Conservation (phyloP, 805 yeast genomes). For the Candida maesae region DNA sequence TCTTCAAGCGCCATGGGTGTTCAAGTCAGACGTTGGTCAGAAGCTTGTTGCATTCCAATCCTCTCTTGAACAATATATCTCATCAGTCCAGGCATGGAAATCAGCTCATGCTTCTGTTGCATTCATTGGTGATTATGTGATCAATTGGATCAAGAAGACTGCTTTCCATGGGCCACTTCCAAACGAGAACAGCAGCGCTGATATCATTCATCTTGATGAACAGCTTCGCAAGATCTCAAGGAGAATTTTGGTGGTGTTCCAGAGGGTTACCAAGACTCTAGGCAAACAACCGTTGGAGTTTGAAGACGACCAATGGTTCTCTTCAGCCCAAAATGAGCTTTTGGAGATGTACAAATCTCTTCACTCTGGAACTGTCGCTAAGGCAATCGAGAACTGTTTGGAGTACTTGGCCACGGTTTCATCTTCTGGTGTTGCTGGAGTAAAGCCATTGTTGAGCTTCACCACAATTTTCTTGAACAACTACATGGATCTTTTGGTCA, state of each 20-base stretch:
- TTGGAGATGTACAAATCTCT: constrained; percentile 39
- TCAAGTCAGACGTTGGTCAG: constrained; percentile 13
- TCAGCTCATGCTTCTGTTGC: constrained; percentile 27
- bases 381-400: constrained; percentile 35
- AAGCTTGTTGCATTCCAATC: constrained; percentile 22
- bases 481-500: constrained; percentile 47
- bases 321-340: constrained; percentile 42
- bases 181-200: constrained; percentile 2
- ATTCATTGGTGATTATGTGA: constrained; percentile 47
- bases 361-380: constrained; percentile 35
- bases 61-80: constrained; percentile 26
- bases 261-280: constrained; percentile 37
- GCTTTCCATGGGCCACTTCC: not conserved
- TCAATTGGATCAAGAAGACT: constrained; percentile 40
- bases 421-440: constrained; percentile 32
- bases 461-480: constrained; percentile 61
- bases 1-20: constrained; percentile 15
- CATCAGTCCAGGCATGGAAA: constrained; percentile 35
- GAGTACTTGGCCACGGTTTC: constrained; percentile 35
- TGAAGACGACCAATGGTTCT: constrained; percentile 70
- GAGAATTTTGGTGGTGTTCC: constrained; percentile 64
- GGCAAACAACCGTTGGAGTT: constrained; percentile 29
- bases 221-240: constrained; percentile 49
- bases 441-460: constrained; percentile 48
- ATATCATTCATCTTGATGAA: constrained; percentile 40